These are phyloP conservation scores for Candida silvatica DNA, from an alignment of 805 yeast genomes.

Conservation along the genomic window DNA sequence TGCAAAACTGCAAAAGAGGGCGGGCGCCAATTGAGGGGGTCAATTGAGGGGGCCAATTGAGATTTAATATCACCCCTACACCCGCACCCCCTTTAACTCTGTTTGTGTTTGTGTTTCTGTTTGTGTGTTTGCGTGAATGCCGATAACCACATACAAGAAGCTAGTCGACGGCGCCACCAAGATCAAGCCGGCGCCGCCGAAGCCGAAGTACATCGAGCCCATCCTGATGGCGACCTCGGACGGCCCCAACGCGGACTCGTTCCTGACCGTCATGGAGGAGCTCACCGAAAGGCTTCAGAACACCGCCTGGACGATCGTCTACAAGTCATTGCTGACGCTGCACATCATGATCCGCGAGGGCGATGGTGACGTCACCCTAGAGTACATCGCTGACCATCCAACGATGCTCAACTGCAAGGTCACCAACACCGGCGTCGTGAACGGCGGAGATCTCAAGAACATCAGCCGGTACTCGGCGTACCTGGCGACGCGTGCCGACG, in stretches of 20 bases:
- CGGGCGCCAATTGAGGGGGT: no score
- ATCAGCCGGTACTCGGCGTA: slow-evolving; percentile 66
- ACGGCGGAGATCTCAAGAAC: slow-evolving; percentile 43
- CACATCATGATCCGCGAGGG: slow-evolving; percentile 95
- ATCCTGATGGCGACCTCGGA: slow-evolving; percentile 63
- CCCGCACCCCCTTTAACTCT: no score
- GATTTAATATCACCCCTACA: no score
- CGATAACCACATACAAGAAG: no score
- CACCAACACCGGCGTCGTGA: slow-evolving; percentile 20
- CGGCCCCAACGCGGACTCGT: slow-evolving; percentile 40
- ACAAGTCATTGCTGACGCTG: slow-evolving; percentile 72
- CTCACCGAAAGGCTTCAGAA: slow-evolving; percentile 59
- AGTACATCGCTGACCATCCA: slow-evolving; percentile 53
- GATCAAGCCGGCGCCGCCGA: slow-evolving; percentile 90
- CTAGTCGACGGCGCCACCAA: slow-evolving; percentile 59
- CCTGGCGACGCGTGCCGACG: slow-evolving; percentile 57
- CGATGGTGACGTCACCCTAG: slow-evolving; percentile 62
- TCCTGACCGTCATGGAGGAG: slow-evolving; percentile 60
- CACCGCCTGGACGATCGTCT: slow-evolving; percentile 86
- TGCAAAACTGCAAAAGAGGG: no score
- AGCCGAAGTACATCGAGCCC: slow-evolving; percentile 92
- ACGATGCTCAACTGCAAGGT: slow-evolving; percentile 44
- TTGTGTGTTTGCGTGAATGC: no score
- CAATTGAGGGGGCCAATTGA: no score
- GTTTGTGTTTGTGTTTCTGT: no score